phyloP scores from a whole-genome alignment of 2,329 filamentous ascomycete genomes.

The Xylariaceae sp. region DNA sequence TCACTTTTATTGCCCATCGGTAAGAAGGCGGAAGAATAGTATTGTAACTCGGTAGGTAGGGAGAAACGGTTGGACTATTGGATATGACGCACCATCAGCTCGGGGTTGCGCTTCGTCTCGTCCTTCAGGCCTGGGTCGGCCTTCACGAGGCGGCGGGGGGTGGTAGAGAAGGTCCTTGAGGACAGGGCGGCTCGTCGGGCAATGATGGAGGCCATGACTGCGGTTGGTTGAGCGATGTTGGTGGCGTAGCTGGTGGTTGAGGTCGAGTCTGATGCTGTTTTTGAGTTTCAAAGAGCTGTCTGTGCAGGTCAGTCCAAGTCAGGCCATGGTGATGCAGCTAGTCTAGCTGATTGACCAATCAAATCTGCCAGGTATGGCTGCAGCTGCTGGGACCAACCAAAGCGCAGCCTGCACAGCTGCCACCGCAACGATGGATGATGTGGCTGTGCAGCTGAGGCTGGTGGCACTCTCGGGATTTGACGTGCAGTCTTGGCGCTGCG shows the following conservation, averaged over 20 bases:
- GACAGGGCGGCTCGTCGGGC: slow-evolving; percentile 52
- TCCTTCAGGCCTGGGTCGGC: slow-evolving; percentile 55
- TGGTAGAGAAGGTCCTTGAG: slow-evolving; percentile 55
- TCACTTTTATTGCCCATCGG: no score
- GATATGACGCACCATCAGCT: slow-evolving; percentile 51
- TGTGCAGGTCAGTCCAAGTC: slow-evolving; percentile 12
- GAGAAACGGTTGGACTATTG: neutral
- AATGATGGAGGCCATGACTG: slow-evolving; percentile 62
- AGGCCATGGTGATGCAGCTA: slow-evolving; percentile 24
- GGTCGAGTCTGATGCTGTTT: slow-evolving; percentile 11
- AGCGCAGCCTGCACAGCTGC: no score
- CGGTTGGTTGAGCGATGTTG: slow-evolving; percentile 26
- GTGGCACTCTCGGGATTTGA: no score
- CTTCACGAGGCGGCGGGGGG: slow-evolving; percentile 55
- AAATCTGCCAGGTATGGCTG: neutral
- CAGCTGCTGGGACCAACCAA: neutral
- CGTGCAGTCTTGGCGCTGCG: no score
- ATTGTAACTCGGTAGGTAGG: no score
- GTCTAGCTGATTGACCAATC: slow-evolving; percentile 26
- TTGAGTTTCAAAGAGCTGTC: slow-evolving; percentile 11
- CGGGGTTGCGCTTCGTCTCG: slow-evolving; percentile 62
- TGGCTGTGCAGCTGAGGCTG: no score
- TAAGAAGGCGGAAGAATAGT: no score
- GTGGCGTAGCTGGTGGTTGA: slow-evolving; percentile 15
- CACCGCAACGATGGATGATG: no score